Evolutionary conservation across 2,329 filamentous ascomycete species (phyloP).

Genomic region (Ophiocordyceps australis): DNA sequence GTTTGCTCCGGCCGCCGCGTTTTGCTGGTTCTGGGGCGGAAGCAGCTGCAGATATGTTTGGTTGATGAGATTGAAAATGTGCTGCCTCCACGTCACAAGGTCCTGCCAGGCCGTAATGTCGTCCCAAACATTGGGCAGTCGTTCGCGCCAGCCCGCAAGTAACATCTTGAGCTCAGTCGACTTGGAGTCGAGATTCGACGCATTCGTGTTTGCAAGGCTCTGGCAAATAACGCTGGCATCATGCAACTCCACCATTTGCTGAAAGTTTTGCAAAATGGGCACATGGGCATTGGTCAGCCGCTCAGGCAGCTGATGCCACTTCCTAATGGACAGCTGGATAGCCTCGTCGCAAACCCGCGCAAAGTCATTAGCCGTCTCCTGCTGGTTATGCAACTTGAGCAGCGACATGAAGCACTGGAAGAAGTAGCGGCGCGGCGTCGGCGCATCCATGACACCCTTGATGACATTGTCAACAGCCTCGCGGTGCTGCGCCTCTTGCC

Average conservation of each 20-base stretch:
- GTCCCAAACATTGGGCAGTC: constrained; percentile 95
- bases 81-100: constrained; percentile 96
- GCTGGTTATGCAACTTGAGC: constrained; percentile 82
- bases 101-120: constrained; percentile 99
- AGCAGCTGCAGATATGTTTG: constrained; percentile 76
- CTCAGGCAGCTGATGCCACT: constrained; percentile 96
- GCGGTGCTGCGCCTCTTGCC: constrained; percentile 70
- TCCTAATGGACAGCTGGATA: constrained; percentile 89
- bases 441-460: constrained; percentile 94
- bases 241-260: constrained; percentile 91
- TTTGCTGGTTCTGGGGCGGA: constrained; percentile 55
- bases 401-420: constrained; percentile 98
- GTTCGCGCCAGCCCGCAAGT: constrained; percentile 86
- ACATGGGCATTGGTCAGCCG: constrained; percentile 91
- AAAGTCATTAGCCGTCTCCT: constrained; percentile 65
- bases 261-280: constrained; percentile 89
- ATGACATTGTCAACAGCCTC: constrained; percentile 86
- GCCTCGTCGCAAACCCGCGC: constrained; percentile 86
- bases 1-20: constrained; percentile 73
- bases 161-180: constrained; percentile 90
- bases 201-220: constrained; percentile 71
- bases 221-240: constrained; percentile 94
- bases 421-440: constrained; percentile 82
- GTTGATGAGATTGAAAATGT: constrained; percentile 97
- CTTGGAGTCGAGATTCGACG: constrained; percentile 76